A percentile compares a stretch with the other conserved stretches of the same genome.
Evolutionary conservation across 148 eudicot genomes (phyloP).

Genomic region (Pharnaceum exiguum): DNA sequence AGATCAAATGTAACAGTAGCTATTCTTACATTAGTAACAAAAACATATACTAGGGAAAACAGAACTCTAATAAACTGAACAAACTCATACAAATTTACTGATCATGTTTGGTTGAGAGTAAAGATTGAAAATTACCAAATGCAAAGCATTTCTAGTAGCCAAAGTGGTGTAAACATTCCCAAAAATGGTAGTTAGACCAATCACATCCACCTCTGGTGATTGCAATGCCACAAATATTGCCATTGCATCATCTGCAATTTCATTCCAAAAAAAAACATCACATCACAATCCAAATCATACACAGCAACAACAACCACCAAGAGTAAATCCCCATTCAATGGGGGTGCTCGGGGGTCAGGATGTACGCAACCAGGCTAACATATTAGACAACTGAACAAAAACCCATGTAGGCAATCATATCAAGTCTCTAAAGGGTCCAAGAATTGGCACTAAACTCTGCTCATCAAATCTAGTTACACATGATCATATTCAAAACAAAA

Average conservation of each 20-base stretch:
- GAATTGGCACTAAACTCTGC: too few species aligned
- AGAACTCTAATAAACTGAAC: too few species aligned
- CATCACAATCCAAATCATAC: neutral
- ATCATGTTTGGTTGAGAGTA: neutral
- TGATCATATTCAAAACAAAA: too few species aligned
- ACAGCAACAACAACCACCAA: neutral
- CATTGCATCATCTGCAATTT: conserved; percentile 92
- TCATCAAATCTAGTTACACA: too few species aligned
- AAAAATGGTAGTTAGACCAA: conserved; percentile 85
- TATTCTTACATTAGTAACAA: too few species aligned
- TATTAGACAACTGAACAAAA: neutral
- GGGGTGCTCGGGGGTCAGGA: neutral
- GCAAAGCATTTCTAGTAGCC: conserved; percentile 93
- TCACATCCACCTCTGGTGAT: conserved; percentile 84
- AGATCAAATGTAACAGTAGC: too few species aligned
- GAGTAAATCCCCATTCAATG: neutral
- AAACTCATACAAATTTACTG: neutral
- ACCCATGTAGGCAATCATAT: neutral
- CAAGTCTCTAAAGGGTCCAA: neutral
- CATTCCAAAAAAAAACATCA: neutral
- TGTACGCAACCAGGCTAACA: neutral
- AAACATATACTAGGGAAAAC: too few species aligned
- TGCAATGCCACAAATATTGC: conserved; percentile 85
- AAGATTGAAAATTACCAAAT: conserved; percentile 52
- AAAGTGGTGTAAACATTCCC: conserved; percentile 91